Evolutionary conservation across 148 eudicot species (phyloP), one percentile per base, ranked within the genome.

Genomic region (Fagopyrum esculentum): DNA sequence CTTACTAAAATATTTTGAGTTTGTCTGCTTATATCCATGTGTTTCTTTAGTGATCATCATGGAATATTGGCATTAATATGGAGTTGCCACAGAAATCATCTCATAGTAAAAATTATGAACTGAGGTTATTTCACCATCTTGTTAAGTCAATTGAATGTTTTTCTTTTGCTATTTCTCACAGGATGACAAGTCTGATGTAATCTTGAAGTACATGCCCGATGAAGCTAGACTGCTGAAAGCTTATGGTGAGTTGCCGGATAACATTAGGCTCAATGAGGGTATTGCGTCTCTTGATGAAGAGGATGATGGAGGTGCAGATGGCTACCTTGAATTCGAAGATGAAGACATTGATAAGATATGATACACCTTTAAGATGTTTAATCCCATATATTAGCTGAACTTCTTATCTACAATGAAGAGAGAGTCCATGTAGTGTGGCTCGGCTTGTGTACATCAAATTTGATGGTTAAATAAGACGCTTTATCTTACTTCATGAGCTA

Each of bases 281-380:
- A 84, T 91, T 26, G 86, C 84, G 19, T 84, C 85, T 17, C 77
- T 87, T 50, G 97, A 91, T 30, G 98, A 94, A 43, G 97, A 90
- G 9, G 98, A 94, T 45, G 93, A 83, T 0, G 89, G 81, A 0
- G 88, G 77, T 17, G 90, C 57, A 19, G 88, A 91, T 54, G 93
- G 91, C 75, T 88, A 89, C 78, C 74, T 94, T 55, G 95, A 91
- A 81, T 94, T 94, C 15, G 98, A 91, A 79, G 97, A 94, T 68
- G 98, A 93, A 73, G 98, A 93, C 77, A 93, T 93, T n/a, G 98
- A 93, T 46, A 93, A 91, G 66, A 91, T 93, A 35, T 84, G 48
- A 69, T 1, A 74, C 68, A 26, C 68, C 13, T 2, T 26, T 26
- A 1, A 22, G 11, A 7, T 57, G 63, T 4, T 57, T 57, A 19